These are phyloP conservation scores for Serendipita indica DNA, from an alignment of 768 basidiomycete species.

Conservation along the genomic window DNA sequence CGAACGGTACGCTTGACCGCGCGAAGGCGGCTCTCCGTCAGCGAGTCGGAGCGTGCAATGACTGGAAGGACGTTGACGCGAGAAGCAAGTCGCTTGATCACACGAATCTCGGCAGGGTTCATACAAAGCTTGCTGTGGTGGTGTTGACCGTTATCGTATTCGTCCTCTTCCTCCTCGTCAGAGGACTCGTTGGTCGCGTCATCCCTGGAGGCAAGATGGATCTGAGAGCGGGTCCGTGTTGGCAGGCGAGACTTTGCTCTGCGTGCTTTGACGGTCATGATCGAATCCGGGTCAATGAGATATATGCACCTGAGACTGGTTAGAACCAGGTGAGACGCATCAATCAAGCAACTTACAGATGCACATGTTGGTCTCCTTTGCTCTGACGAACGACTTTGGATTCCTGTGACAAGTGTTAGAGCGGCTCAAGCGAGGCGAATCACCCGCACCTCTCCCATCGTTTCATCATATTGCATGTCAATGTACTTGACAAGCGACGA, in stretches of 20 bases:
- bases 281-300: conserved; percentile 63
- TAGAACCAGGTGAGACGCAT: conserved; percentile 10
- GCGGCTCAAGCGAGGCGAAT: conserved; percentile 9
- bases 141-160: background rate
- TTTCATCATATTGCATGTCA: conserved; percentile 69
- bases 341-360: conserved; percentile 42
- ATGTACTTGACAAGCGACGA: conserved; percentile 59
- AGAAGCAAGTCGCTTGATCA: conserved; percentile 57
- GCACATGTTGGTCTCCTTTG: conserved; percentile 81
- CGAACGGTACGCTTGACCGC: conserved; percentile 62
- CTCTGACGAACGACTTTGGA: conserved; percentile 76
- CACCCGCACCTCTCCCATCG: conserved; percentile 61
- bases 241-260: conserved; percentile 31
- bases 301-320: conserved; percentile 53
- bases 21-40: conserved; percentile 61
- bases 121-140: conserved; percentile 33
- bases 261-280: conserved; percentile 41
- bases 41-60: conserved; percentile 63
- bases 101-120: conserved; percentile 64
- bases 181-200: background rate
- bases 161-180: background rate
- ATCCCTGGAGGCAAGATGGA: conserved; percentile 14
- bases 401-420: conserved; percentile 35
- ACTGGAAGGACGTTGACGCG: conserved; percentile 73
- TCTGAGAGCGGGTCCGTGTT: conserved; percentile 47